Base-by-base conservation (phyloP, 2,329 filamentous ascomycete genomes). In the Penicillium janthinellum region DNA sequence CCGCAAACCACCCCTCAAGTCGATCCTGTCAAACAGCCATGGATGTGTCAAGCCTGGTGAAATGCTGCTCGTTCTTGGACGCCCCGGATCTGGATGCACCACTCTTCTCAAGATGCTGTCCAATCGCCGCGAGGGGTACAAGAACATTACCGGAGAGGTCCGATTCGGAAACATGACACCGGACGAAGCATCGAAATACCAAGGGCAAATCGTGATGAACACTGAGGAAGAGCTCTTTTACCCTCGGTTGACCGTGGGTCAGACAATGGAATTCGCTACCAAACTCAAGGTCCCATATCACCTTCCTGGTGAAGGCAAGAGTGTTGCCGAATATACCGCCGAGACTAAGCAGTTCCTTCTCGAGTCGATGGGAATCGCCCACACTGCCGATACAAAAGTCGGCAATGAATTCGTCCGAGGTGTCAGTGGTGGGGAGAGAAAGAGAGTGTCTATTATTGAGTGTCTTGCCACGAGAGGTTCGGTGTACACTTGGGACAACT, bases 1-100 rank as follows among this genome's bases (percentile, higher is more conserved):
- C 64, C 78, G 77, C 42, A 86, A 84, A 66, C 82, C 84, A 0
- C 85, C 88, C 0, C 74, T 88, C 22, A 84, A 84, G 63, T 88
- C 85, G 0, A 87, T 92, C 47, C 75, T 92, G 25, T 82, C 89
- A 54, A 81, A 85, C 66, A 85, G 83, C 58, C 84, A 87, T 70
- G 89, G 89, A 12, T 90, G 87, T 65, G 85, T 91, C 52, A 87
- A 88, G 70, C 88, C 88, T 0, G 89, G 88, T 22, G 88, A 90
- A 73, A 90, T 90, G 88, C 74, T 90, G 1, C 77, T 90, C 0
- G 88, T 91, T 0, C 78, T 91, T 0, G 89, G 89, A 4, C 81
- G 88, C 0, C 88, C 89, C 0, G 89, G 88, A 0, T 82, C 86
- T 3, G 88, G 88, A 37, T 92, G 89, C 71, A 90, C 88, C 0